Conservation (phyloP, 2,329 filamentous ascomycete genomes). For the Monilinia fructigena region DNA sequence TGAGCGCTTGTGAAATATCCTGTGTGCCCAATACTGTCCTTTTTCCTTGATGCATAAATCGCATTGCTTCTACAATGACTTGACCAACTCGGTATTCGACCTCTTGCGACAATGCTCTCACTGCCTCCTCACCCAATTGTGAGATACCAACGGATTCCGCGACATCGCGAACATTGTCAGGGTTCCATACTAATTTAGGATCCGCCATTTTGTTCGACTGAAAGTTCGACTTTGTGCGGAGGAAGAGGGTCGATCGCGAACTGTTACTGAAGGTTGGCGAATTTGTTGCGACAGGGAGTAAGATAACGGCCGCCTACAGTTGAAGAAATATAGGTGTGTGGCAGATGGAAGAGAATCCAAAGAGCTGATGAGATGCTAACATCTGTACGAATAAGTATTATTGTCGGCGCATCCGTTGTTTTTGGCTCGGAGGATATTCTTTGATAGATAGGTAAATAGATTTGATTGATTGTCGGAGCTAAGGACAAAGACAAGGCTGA, state of each 20-base stretch:
- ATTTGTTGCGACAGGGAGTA: background rate
- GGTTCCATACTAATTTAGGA: slow-evolving; percentile 75
- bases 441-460: background rate
- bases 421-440: slow-evolving; percentile 8
- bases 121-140: slow-evolving; percentile 77
- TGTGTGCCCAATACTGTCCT: slow-evolving; percentile 85
- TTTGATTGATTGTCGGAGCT: slow-evolving; percentile 4
- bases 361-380: background rate
- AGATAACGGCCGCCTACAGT: background rate
- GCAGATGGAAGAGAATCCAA: background rate
- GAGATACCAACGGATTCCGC: slow-evolving; percentile 92
- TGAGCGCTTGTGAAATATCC: slow-evolving; percentile 83
- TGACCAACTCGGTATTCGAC: slow-evolving; percentile 94
- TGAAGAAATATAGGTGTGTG: background rate
- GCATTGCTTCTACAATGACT: slow-evolving; percentile 88
- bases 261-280: background rate
- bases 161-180: slow-evolving; percentile 92
- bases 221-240: background rate
- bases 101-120: slow-evolving; percentile 85
- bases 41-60: slow-evolving; percentile 91
- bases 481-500: slow-evolving; percentile 17
- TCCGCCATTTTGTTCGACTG: slow-evolving; percentile 31
- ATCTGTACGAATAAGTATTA: slow-evolving; percentile 6
- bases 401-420: slow-evolving; percentile 6
- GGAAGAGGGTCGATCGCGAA: background rate